Base-by-base conservation (phyloP, 192 early-diverging fungal species). In the Pecoramyces ruminantium region DNA sequence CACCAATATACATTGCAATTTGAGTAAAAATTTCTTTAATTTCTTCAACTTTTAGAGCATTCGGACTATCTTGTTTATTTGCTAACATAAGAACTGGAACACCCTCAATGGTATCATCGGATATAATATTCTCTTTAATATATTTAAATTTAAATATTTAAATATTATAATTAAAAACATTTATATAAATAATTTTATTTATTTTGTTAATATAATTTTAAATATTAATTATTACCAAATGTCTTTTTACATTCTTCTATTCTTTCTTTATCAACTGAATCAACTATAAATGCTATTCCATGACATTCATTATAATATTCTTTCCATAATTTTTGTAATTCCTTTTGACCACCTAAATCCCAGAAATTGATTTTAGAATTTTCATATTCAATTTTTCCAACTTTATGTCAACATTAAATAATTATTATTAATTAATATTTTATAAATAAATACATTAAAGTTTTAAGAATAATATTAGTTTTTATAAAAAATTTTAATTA, bases 261-360 rank as follows among this genome's bases (percentile, higher is more conserved):
- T 42, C 97, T 88, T 30, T 92, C 92, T 79, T 82, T 83, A 82
- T 96, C 93, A 12, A 91, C 89, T 21, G 96, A 92, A 85, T 99
- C 97, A 9, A 97, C 89, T 8, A 96, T 95, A 93, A 96, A 99
- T 38, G 97, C 84, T 39, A 99, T 90, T 0, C 92, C 97, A 84
- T 99, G 97, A 77, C 92, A 92, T 83, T 99, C 97, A 21, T 87
- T 81, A 83, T 95, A 99, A 87, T 99, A 99, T 30, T 95, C 92
- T 79, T 91, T 90, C 97, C 97, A 99, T 78, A 99, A 93, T 17
- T 89, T 86, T 27, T 93, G 95, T 78, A 99, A 85, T 79, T 97
- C 95, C 4, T 86, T 83, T 81, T 97, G 95, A 0, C 97, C 97
- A 8, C 97, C 97, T 30, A 99, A 86, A 86, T 99, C 97, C 93